Percentiles rank a stretch among this genome's conserved stretches.
Evolutionary conservation across 192 early-diverging fungal species (phyloP).

Genomic region (Gaertneriomyces sp.): DNA sequence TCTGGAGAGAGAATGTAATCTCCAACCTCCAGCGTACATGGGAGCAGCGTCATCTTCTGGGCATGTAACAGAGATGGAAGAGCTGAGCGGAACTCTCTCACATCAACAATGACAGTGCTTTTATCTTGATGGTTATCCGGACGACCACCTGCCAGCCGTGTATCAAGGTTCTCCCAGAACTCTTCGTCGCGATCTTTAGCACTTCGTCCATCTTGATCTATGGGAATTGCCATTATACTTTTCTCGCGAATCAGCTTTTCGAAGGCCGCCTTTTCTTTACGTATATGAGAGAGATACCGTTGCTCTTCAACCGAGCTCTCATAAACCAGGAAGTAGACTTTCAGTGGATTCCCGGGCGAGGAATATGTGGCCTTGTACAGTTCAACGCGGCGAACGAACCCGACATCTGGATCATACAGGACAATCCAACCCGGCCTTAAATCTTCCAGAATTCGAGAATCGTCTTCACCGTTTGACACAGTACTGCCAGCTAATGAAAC

Average conservation of each 20-base stretch:
- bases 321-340: slow-evolving; percentile 92
- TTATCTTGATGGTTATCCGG: slow-evolving; percentile 11
- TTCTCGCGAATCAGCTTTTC: slow-evolving; percentile 88
- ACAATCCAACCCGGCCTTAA: slow-evolving; percentile 76
- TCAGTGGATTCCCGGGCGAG: slow-evolving; percentile 43
- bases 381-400: slow-evolving; percentile 85
- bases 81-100: slow-evolving; percentile 88
- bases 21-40: slow-evolving; percentile 85
- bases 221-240: slow-evolving; percentile 75
- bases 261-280: slow-evolving; percentile 91
- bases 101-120: slow-evolving; percentile 73
- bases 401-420: slow-evolving; percentile 86
- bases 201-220: slow-evolving; percentile 57
- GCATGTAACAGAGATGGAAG: slow-evolving; percentile 84
- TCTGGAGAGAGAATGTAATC: slow-evolving; percentile 87
- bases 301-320: slow-evolving; percentile 95
- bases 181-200: slow-evolving; percentile 41
- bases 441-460: slow-evolving; percentile 61
- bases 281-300: slow-evolving; percentile 74
- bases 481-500: slow-evolving; percentile 26
- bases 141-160: slow-evolving; percentile 65
- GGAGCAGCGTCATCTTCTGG: slow-evolving; percentile 66
- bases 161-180: slow-evolving; percentile 54
- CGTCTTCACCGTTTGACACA: slow-evolving; percentile 50
- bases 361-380: slow-evolving; percentile 28